phyloP scores from a whole-genome alignment of 495 filamentous ascomycete genomes.

The Pyronema omphalodes region DNA sequence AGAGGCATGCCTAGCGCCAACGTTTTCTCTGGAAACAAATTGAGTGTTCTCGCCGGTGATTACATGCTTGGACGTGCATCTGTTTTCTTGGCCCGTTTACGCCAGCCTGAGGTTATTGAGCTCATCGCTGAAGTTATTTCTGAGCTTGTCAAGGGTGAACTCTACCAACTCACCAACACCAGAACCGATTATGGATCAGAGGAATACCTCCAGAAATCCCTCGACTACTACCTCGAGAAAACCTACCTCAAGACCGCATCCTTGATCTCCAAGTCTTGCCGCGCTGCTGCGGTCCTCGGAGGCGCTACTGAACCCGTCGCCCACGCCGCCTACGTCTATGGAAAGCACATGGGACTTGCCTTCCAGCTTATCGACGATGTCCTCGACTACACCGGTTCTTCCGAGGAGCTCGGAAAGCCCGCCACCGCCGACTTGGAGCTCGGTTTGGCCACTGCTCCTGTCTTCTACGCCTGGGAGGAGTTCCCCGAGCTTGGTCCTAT shows the following conservation, averaged over 20 bases:
- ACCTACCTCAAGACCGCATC: constrained; percentile 94
- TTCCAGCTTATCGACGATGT: constrained; percentile 99
- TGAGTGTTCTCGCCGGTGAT: constrained; percentile 91
- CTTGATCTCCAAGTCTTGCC: constrained; percentile 86
- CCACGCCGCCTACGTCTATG: constrained; percentile 79
- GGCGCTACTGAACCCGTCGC: constrained; percentile 57
- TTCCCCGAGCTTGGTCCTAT: constrained; percentile 67
- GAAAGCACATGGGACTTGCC: constrained; percentile 77
- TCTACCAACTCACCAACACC: constrained; percentile 98
- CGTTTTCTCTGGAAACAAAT: constrained; percentile 90
- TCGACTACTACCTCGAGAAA: constrained; percentile 94
- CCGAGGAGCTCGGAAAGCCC: constrained; percentile 75
- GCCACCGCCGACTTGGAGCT: constrained; percentile 87
- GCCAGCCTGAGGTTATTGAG: constrained; percentile 86
- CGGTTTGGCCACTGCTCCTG: constrained; percentile 83
- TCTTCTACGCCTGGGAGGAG: constrained; percentile 91
- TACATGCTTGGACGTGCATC: constrained; percentile 86
- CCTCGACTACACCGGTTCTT: constrained; percentile 83
- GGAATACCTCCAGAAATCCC: constrained; percentile 63
- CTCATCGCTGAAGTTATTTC: constrained; percentile 90
- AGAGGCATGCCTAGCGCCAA: constrained; percentile 77
- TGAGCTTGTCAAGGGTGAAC: constrained; percentile 93
- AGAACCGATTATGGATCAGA: constrained; percentile 67
- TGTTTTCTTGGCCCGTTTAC: constrained; percentile 73
- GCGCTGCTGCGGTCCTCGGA: constrained; percentile 74